Percentiles rank a stretch among this genome's conserved stretches.
phyloP scores from a whole-genome alignment of 495 filamentous ascomycete species.

The Aspergillus ostianus region DNA sequence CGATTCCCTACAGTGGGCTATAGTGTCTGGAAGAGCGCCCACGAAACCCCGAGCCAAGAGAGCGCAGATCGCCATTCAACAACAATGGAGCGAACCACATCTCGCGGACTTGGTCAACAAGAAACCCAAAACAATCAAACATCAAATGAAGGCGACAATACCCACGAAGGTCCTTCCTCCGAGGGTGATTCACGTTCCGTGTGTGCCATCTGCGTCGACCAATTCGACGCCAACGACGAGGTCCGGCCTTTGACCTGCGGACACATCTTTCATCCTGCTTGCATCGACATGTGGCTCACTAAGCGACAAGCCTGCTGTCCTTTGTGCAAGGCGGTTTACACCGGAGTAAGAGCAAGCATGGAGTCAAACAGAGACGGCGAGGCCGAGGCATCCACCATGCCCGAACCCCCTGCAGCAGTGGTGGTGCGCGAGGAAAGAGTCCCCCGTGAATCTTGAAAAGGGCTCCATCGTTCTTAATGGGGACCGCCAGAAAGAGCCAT shows the following conservation, averaged over 20 bases:
- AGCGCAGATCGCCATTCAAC: not conserved
- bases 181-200: conserved; percentile 53
- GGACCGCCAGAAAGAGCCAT: too few relatives aligned
- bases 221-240: conserved; percentile 80
- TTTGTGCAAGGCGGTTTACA: conserved; percentile 68
- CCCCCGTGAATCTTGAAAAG: not conserved
- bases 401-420: not conserved
- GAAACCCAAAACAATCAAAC: not conserved
- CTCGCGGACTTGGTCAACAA: not conserved
- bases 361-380: not conserved
- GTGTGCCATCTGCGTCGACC: conserved; percentile 90
- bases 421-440: not conserved
- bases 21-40: not conserved
- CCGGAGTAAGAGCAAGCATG: not conserved
- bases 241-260: conserved; percentile 87
- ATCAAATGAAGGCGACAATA: not conserved
- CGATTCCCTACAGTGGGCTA: not conserved
- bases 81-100: not conserved
- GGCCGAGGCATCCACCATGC: not conserved
- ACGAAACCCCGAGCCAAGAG: not conserved
- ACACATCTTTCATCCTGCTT: conserved; percentile 93
- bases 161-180: not conserved
- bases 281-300: conserved; percentile 95
- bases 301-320: conserved; percentile 92
- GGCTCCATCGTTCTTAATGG: too few relatives aligned